Evolutionary conservation across 352 stramenopile genomes (phyloP), one percentile per base, ranked within the genome.

Genomic region (Phytophthora sojae): DNA sequence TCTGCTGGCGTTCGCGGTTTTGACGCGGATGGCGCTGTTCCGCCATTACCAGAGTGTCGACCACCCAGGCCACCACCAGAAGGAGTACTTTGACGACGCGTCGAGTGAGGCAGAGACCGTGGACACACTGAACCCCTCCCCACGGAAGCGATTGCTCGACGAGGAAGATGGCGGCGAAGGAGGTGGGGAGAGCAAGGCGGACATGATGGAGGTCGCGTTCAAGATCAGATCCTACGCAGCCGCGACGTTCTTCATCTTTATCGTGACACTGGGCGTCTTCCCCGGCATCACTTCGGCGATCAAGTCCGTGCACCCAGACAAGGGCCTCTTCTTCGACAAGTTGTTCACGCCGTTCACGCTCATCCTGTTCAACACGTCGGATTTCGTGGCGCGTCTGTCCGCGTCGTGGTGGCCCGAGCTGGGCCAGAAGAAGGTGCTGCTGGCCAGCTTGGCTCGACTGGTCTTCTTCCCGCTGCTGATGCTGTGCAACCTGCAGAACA

Each of bases 301-400:
- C 60, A 71, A 87, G 14, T 93, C 86, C 15, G 72, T 78, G 37
- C 75, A 90, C 8, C 76, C 81, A 2, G 59, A 71, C 15, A 63
- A 75, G 57, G 71, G 82, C 1, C 64, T 84, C 6, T 83, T 92
- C 52, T 91, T 83, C 65, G 71, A 76, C 9, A 79, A 91, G 37
- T 57, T 94, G 12, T 96, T 96, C 68, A 89, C 86, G 35, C 85
- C 89, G 17, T 89, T 90, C 56, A 82, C 80, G 37, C 86, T 95
- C 45, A 86, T 96, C 25, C 57, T 96, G 54, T 93, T 94, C 73
- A 96, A 95, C 67, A 66, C 68, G 15, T 86, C 82, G 23, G 89
- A 96, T 63, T 85, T 95, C 54, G 32, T 93, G 6, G 84, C 86
- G 17, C 83, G 89, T 19, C 61, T 90, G 26, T 75, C 80, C 6